Evolutionary conservation across 2,329 filamentous ascomycete genomes (phyloP).

Genomic region (Exophiala bonariae): DNA sequence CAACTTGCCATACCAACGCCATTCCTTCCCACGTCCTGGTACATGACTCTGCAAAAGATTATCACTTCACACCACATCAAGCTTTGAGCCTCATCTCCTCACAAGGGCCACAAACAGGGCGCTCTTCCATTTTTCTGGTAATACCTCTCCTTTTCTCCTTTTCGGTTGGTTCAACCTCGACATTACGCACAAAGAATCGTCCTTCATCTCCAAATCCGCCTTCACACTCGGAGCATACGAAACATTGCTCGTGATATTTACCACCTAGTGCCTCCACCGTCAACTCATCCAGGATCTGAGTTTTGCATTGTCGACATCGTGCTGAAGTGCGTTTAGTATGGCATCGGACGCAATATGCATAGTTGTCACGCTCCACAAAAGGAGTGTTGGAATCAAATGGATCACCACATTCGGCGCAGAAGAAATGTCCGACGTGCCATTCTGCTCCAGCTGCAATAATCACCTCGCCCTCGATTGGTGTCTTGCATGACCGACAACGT

Average conservation of each 20-base stretch:
- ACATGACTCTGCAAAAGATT: too few relatives aligned
- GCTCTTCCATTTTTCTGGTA: constrained; percentile 44
- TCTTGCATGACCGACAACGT: constrained; percentile 92
- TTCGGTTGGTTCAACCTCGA: constrained; percentile 45
- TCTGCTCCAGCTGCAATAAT: constrained; percentile 91
- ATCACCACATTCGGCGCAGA: constrained; percentile 97
- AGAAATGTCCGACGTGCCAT: constrained; percentile 98
- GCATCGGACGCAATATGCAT: constrained; percentile 93
- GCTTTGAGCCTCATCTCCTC: constrained; percentile 64
- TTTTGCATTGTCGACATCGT: constrained; percentile 82
- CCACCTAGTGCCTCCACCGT: constrained; percentile 85
- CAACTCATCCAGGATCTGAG: constrained; percentile 82
- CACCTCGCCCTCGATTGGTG: constrained; percentile 93
- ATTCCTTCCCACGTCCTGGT: too few relatives aligned
- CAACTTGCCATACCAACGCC: too few relatives aligned
- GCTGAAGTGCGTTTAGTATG: constrained; percentile 88
- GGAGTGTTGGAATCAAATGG: constrained; percentile 65
- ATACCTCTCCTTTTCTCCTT: constrained; percentile 48
- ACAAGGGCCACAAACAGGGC: constrained; percentile 63
- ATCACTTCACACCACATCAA: constrained; percentile 29
- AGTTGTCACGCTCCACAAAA: constrained; percentile 96
- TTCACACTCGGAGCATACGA: constrained; percentile 72
- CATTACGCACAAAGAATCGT: constrained; percentile 62
- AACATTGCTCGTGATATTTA: constrained; percentile 94
- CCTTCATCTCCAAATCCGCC: constrained; percentile 60